These are phyloP conservation scores for Citrus medica DNA, from an alignment of 345 rosid genomes.

Conservation along the genomic window DNA sequence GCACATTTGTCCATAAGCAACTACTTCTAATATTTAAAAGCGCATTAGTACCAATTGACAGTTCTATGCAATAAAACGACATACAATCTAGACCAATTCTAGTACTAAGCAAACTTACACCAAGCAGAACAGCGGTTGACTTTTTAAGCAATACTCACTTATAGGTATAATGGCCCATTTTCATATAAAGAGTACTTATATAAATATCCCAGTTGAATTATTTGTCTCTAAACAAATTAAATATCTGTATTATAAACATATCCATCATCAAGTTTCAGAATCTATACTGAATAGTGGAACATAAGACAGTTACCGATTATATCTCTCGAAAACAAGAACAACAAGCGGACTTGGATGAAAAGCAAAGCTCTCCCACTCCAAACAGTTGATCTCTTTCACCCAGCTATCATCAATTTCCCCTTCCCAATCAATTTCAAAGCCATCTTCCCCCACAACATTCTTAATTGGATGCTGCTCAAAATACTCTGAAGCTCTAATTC, in stretches of 20 bases:
- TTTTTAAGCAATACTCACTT: neutral
- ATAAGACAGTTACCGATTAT: constrained; percentile 43
- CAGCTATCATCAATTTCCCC: constrained; percentile 79
- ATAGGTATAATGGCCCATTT: neutral
- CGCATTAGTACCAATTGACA: neutral
- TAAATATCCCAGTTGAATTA: neutral
- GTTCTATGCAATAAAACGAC: neutral
- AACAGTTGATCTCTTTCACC: constrained; percentile 83
- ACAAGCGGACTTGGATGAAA: constrained; percentile 84
- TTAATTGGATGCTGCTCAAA: constrained; percentile 76
- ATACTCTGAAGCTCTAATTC: constrained; percentile 84
- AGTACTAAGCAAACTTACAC: neutral
- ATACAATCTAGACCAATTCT: neutral
- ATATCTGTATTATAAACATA: neutral
- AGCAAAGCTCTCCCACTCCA: constrained; percentile 90
- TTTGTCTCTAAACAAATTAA: neutral
- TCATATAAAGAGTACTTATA: neutral
- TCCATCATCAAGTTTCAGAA: neutral
- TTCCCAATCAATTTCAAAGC: constrained; percentile 84
- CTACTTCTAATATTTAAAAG: neutral
- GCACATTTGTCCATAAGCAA: neutral
- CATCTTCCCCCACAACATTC: constrained; percentile 85
- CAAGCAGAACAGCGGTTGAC: neutral
- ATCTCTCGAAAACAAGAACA: constrained; percentile 82
- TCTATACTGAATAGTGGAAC: neutral